Conservation (phyloP, 345 rosid genomes). For the Citrus australasica region DNA sequence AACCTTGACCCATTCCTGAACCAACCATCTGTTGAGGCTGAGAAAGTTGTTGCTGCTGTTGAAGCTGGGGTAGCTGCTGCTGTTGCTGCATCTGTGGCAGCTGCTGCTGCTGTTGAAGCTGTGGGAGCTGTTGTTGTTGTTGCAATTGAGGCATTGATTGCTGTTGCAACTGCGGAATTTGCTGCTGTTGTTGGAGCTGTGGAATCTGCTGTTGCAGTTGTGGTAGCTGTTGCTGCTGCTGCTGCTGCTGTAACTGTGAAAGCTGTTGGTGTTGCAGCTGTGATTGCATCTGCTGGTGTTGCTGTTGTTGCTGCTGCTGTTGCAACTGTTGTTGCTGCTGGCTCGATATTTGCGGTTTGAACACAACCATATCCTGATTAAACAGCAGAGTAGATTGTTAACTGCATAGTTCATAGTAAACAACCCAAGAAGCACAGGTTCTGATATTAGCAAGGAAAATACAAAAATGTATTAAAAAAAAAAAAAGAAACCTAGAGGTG, state of each 20-base stretch:
- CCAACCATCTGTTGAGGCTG: conserved; percentile 69
- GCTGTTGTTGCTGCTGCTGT: conserved; percentile 34
- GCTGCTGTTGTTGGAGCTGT: conserved; percentile 16
- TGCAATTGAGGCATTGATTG: conserved; percentile 15
- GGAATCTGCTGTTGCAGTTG: conserved; percentile 23
- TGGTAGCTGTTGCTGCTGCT: conserved; percentile 30
- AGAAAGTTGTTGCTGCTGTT: conserved; percentile 19
- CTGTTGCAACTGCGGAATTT: background rate
- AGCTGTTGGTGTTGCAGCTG: conserved; percentile 32
- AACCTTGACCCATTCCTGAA: conserved; percentile 68
- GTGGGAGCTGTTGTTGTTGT: conserved; percentile 29
- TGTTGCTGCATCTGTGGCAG: conserved; percentile 30
- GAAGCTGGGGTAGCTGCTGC: background rate
- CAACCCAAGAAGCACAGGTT: background rate
- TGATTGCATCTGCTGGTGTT: conserved; percentile 29
- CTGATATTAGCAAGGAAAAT: background rate
- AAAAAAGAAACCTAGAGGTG: background rate
- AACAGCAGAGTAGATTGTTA: background rate
- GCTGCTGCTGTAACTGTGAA: conserved; percentile 32
- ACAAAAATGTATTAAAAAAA: background rate
- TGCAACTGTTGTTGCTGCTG: conserved; percentile 49
- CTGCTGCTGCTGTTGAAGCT: conserved; percentile 33
- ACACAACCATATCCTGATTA: conserved; percentile 91
- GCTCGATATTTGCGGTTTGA: conserved; percentile 81
- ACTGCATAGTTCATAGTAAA: background rate